These are phyloP conservation scores for Bipolaris zeicola DNA, from an alignment of 2,329 filamentous ascomycete species.

Conservation along the genomic window DNA sequence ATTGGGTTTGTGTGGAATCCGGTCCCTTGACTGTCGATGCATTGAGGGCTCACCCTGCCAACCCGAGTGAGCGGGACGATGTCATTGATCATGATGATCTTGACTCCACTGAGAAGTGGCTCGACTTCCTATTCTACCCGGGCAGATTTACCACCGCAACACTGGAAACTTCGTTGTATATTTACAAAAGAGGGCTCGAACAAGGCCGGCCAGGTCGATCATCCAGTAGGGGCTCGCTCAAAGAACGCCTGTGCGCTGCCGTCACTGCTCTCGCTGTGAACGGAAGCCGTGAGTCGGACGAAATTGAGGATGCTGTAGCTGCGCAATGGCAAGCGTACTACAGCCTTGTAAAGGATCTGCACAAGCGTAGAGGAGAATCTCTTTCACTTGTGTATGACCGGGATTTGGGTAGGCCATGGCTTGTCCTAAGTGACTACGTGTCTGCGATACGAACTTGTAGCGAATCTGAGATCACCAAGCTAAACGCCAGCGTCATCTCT, in stretches of 20 bases:
- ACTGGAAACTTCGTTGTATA: conserved; percentile 79
- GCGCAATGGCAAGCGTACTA: conserved; percentile 91
- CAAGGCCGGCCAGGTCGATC: conserved; percentile 18
- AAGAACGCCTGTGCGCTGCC: conserved; percentile 76
- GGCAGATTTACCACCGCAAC: conserved; percentile 80
- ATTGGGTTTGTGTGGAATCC: conserved; percentile 55
- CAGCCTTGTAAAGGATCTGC: conserved; percentile 81
- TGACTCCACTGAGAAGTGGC: conserved; percentile 72
- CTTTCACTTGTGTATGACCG: conserved; percentile 77
- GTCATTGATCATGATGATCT: conserved; percentile 57
- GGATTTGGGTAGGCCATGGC: conserved; percentile 75
- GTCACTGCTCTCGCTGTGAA: conserved; percentile 70
- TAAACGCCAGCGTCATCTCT: conserved; percentile 63
- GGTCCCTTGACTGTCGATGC: conserved; percentile 50
- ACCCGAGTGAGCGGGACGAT: conserved; percentile 44
- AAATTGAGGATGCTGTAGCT: conserved; percentile 75
- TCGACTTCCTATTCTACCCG: conserved; percentile 80
- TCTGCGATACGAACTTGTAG: conserved; percentile 81
- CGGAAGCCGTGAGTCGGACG: conserved; percentile 73
- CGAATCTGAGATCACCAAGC: conserved; percentile 72
- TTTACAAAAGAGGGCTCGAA: conserved; percentile 73
- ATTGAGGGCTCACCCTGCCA: conserved; percentile 46
- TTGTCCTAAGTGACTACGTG: conserved; percentile 80
- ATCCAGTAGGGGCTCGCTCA: conserved; percentile 61
- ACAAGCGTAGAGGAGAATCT: conserved; percentile 83